phyloP scores from a whole-genome alignment of 768 basidiomycete species.

The Rhizopogon vesiculosus region DNA sequence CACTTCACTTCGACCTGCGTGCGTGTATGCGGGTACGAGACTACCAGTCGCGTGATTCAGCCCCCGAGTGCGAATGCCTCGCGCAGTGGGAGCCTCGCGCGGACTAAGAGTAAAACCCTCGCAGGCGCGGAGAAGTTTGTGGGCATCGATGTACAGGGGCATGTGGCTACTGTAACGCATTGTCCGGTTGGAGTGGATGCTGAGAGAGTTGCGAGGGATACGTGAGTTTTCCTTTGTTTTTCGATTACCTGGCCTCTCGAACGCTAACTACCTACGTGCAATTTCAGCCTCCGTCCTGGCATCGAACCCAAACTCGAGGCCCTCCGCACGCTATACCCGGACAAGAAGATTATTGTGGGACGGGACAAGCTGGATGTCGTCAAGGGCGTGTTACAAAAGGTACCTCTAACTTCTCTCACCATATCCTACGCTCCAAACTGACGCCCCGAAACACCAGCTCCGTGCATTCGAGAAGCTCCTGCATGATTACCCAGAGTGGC shows the following conservation, averaged over 20 bases:
- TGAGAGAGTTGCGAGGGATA: conserved; percentile 79
- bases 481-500: conserved; percentile 92
- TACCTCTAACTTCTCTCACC: conserved; percentile 16
- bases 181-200: conserved; percentile 97
- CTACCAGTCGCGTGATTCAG: conserved; percentile 32
- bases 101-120: neutral
- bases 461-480: conserved; percentile 95
- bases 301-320: conserved; percentile 89
- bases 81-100: conserved; percentile 6
- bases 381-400: conserved; percentile 97
- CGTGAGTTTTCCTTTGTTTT: conserved; percentile 35
- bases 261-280: neutral
- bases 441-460: conserved; percentile 42
- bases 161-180: conserved; percentile 76
- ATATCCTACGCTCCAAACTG: neutral
- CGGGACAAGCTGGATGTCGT: conserved; percentile 98
- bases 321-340: conserved; percentile 78
- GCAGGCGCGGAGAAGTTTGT: conserved; percentile 18
- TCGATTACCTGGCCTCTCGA: neutral
- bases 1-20: conserved; percentile 95
- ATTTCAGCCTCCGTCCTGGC: conserved; percentile 60
- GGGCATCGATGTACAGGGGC: conserved; percentile 82
- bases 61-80: neutral
- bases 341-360: conserved; percentile 98
- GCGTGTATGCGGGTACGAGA: conserved; percentile 94